Evolutionary conservation across 2,329 filamentous ascomycete species (phyloP).

Genomic region (Sclerotinia subarctica): DNA sequence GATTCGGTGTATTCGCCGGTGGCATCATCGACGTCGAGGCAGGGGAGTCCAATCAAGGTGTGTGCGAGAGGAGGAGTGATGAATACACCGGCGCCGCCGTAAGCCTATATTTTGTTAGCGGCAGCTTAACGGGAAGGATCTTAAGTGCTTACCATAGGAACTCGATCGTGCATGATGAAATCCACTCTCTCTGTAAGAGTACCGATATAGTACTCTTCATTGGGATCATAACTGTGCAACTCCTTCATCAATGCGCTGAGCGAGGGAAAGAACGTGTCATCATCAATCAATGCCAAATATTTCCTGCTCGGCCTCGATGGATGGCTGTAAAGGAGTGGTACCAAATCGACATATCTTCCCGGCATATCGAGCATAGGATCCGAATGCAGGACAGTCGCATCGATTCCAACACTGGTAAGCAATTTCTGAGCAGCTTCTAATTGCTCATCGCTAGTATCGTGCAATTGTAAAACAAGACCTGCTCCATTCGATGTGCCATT

Average conservation of each 20-base stretch:
- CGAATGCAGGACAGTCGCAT: slow-evolving; percentile 55
- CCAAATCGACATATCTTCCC: slow-evolving; percentile 55
- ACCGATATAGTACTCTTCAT: slow-evolving; percentile 36
- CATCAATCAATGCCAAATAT: slow-evolving; percentile 37
- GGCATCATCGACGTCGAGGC: slow-evolving; percentile 30
- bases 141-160: slow-evolving; percentile 15
- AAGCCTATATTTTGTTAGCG: slow-evolving; percentile 30
- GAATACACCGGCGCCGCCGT: slow-evolving; percentile 38
- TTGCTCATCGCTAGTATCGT: slow-evolving; percentile 51
- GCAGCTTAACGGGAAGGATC: slow-evolving; percentile 23
- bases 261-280: slow-evolving; percentile 39
- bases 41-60: slow-evolving; percentile 28
- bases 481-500: slow-evolving; percentile 55
- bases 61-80: slow-evolving; percentile 32
- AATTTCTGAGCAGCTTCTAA: slow-evolving; percentile 48
- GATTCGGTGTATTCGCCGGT: slow-evolving; percentile 28
- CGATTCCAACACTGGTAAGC: slow-evolving; percentile 50
- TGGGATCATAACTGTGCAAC: slow-evolving; percentile 37
- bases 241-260: slow-evolving; percentile 34
- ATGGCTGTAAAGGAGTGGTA: slow-evolving; percentile 53
- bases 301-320: slow-evolving; percentile 33
- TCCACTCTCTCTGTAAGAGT: slow-evolving; percentile 37
- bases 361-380: slow-evolving; percentile 55
- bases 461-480: slow-evolving; percentile 53
- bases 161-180: slow-evolving; percentile 30